These are phyloP conservation scores for Eucalyptus globulus DNA, from an alignment of 345 rosid genomes.

Conservation along the genomic window DNA sequence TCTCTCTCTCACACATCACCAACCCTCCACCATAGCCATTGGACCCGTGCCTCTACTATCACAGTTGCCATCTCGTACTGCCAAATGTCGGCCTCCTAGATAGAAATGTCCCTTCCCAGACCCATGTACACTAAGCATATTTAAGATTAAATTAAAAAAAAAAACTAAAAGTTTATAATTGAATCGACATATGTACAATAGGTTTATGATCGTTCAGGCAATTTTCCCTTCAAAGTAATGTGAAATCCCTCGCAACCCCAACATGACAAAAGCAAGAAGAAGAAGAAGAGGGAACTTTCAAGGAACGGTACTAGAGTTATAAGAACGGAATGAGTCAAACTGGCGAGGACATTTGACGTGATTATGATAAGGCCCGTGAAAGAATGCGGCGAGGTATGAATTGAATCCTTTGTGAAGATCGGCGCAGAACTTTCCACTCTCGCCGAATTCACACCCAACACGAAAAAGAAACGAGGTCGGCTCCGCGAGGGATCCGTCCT, in stretches of 20 bases:
- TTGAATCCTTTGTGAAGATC: neutral
- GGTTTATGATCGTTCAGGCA: fast-evolving
- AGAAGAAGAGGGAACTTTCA: neutral
- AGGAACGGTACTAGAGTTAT: neutral
- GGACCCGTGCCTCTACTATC: too few species aligned
- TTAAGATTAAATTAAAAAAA: neutral
- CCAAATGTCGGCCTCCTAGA: neutral
- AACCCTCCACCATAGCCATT: too few species aligned
- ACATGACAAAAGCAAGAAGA: neutral
- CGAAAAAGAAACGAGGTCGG: neutral
- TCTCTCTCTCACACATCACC: too few species aligned
- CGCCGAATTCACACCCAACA: neutral
- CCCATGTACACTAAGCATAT: neutral
- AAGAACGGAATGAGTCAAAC: neutral
- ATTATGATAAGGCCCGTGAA: neutral
- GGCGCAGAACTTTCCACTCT: neutral
- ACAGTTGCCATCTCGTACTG: too few species aligned
- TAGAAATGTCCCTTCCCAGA: neutral
- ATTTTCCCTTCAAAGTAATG: neutral
- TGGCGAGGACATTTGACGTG: neutral
- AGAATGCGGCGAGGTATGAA: neutral
- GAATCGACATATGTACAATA: fast-evolving
- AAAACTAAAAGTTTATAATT: fast-evolving
- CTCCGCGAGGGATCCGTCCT: neutral
- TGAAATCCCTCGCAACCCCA: neutral